These are phyloP conservation scores for Phytophthora multivora DNA, from an alignment of 352 stramenopile species.

Conservation along the genomic window DNA sequence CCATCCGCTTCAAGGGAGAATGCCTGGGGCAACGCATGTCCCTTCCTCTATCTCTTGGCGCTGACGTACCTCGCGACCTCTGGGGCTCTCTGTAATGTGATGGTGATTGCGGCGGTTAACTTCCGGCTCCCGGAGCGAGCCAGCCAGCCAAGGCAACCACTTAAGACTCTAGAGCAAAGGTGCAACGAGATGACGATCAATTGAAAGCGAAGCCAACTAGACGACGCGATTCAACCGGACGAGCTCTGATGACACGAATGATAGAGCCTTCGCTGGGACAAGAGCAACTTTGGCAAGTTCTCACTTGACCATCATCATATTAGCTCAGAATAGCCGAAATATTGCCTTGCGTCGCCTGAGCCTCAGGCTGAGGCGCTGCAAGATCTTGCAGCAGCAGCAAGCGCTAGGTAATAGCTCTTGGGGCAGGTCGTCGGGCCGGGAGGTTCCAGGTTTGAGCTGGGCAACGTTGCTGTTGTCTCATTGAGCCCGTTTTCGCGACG, in stretches of 20 bases:
- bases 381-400: background rate
- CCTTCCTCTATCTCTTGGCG: constrained; percentile 8
- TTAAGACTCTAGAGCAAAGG: background rate
- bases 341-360: background rate
- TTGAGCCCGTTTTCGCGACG: constrained; percentile 18
- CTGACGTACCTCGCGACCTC: constrained; percentile 37
- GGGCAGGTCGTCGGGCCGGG: background rate
- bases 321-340: constrained; percentile 2
- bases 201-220: constrained; percentile 14
- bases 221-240: constrained; percentile 13
- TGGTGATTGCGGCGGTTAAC: constrained; percentile 20
- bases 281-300: too few relatives aligned
- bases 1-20: constrained; percentile 19
- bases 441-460: too few relatives aligned
- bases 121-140: constrained; percentile 11
- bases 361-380: too few relatives aligned
- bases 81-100: constrained; percentile 1
- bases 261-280: too few relatives aligned
- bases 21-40: constrained; percentile 10
- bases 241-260: constrained; percentile 8
- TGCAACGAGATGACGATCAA: constrained; percentile 28
- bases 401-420: too few relatives aligned
- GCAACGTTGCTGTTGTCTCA: constrained; percentile 5
- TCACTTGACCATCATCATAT: background rate
- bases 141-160: constrained; percentile 4